These are phyloP conservation scores for Kazachstania bromeliacearum DNA, from an alignment of 805 yeast genomes.

Conservation along the genomic window DNA sequence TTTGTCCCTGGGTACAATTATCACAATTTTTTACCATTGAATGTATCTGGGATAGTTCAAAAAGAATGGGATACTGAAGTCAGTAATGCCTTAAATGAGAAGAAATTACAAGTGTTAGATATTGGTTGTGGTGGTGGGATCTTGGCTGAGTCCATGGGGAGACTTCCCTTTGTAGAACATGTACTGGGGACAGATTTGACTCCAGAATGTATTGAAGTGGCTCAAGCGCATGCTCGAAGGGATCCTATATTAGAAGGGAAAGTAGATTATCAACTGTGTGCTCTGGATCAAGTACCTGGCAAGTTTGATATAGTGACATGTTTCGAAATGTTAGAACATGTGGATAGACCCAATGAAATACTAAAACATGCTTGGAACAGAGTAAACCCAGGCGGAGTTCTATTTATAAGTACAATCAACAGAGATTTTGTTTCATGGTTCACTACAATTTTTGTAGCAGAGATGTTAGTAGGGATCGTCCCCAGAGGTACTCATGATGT, in stretches of 20 bases:
- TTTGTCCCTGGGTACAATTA: conserved; percentile 71
- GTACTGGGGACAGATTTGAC: conserved; percentile 86
- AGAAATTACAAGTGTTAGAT: conserved; percentile 54
- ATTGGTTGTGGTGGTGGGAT: conserved; percentile 99
- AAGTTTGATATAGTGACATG: conserved; percentile 72
- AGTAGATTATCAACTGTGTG: conserved; percentile 48
- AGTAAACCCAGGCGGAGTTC: conserved; percentile 62
- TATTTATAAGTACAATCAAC: conserved; percentile 86
- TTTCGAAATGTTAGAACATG: conserved; percentile 95
- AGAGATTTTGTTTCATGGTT: conserved; percentile 81
- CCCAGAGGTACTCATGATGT: conserved; percentile 90
- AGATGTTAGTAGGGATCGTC: conserved; percentile 66
- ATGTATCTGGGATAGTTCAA: conserved; percentile 44
- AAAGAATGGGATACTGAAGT: conserved; percentile 39
- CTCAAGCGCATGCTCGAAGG: conserved; percentile 50
- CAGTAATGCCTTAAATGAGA: conserved; percentile 18
- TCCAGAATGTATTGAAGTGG: conserved; percentile 71
- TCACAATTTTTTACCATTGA: conserved; percentile 52
- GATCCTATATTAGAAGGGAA: conserved; percentile 58
- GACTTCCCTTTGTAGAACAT: conserved; percentile 49
- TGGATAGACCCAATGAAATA: conserved; percentile 70
- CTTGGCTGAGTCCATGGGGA: conserved; percentile 74
- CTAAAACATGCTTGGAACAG: conserved; percentile 56
- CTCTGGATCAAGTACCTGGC: conserved; percentile 49
- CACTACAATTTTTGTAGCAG: conserved; percentile 88